These are phyloP conservation scores for Verticillium nubilum DNA, from an alignment of 2,329 filamentous ascomycete genomes.

Conservation along the genomic window DNA sequence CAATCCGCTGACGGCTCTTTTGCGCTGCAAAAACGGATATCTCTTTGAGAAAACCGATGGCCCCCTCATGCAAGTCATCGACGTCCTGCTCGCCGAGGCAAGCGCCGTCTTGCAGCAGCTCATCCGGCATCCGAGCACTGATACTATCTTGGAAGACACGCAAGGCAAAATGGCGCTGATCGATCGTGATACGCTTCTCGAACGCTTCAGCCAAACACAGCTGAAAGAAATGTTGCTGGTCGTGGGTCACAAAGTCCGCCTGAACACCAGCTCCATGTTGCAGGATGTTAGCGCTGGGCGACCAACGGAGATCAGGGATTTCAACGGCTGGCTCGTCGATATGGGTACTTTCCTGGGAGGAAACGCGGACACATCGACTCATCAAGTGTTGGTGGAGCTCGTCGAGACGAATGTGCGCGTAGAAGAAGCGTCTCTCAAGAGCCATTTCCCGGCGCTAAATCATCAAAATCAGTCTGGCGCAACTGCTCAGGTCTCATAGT, in stretches of 20 bases:
- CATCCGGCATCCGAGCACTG: constrained; percentile 50
- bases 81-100: constrained; percentile 68
- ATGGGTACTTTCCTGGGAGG: constrained; percentile 32
- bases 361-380: constrained; percentile 26
- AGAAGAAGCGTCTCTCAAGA: constrained; percentile 25
- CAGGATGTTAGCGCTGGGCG: constrained; percentile 50
- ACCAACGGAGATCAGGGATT: constrained; percentile 50
- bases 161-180: background rate
- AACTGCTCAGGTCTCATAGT: background rate
- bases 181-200: constrained; percentile 11
- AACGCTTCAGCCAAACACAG: constrained; percentile 36
- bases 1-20: constrained; percentile 78
- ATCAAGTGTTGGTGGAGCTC: constrained; percentile 35
- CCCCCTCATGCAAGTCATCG: constrained; percentile 54
- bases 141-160: constrained; percentile 27
- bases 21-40: constrained; percentile 73
- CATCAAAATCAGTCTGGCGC: background rate
- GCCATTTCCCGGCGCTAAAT: constrained; percentile 13
- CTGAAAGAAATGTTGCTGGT: constrained; percentile 40
- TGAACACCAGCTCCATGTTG: constrained; percentile 58
- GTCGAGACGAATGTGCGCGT: constrained; percentile 31
- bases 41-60: constrained; percentile 55
- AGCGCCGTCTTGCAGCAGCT: constrained; percentile 66
- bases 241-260: constrained; percentile 40
- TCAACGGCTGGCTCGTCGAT: constrained; percentile 55